Conservation (phyloP, 2,329 filamentous ascomycete species). For the Monilinia polystroma region DNA sequence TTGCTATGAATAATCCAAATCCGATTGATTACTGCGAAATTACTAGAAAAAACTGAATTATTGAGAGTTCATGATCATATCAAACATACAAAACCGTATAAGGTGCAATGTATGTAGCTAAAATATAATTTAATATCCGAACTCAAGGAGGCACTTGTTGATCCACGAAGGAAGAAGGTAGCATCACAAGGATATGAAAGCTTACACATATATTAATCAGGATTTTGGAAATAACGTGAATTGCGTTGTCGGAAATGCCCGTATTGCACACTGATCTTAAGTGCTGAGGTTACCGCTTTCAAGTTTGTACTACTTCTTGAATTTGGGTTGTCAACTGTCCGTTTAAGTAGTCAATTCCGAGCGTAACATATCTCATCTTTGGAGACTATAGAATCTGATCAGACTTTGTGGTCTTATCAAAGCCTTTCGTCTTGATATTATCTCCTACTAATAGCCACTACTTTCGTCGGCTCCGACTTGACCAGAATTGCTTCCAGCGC, state of each 20-base stretch:
- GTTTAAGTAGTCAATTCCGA: neutral
- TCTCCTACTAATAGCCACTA: neutral
- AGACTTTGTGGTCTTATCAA: neutral
- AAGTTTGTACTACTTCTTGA: neutral
- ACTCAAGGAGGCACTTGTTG: neutral
- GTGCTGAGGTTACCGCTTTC: neutral
- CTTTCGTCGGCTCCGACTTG: neutral
- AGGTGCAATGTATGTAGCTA: neutral
- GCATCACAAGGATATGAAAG: neutral
- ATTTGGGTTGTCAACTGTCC: neutral
- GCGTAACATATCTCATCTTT: neutral
- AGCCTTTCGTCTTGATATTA: neutral
- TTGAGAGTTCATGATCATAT: neutral
- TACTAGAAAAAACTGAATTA: neutral
- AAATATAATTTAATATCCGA: neutral
- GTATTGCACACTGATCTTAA: neutral
- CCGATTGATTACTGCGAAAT: neutral
- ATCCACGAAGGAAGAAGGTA: neutral
- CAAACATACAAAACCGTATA: neutral
- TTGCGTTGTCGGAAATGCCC: rapidly evolving
- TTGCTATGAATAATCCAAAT: neutral
- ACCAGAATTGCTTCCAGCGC: neutral
- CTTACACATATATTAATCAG: neutral
- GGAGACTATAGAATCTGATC: neutral
- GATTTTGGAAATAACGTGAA: neutral